These are phyloP conservation scores for Leccinum ochraceum DNA, from an alignment of 768 basidiomycete species.

Conservation along the genomic window DNA sequence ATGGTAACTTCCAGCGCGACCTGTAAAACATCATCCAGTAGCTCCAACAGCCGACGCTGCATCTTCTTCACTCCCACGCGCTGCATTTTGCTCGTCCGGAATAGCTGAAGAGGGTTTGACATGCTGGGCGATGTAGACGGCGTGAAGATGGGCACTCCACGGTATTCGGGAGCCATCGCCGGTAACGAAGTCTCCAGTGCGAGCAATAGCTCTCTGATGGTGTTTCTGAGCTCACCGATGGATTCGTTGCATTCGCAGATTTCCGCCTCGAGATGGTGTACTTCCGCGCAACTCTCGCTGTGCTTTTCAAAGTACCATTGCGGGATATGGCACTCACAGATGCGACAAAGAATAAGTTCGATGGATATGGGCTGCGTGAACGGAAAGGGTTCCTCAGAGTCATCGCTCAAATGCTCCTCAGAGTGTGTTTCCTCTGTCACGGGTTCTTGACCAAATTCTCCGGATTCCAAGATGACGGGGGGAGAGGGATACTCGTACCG, in stretches of 20 bases:
- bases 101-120: slow-evolving; percentile 74
- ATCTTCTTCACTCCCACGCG: slow-evolving; percentile 78
- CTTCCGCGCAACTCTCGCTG: slow-evolving; percentile 97
- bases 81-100: slow-evolving; percentile 77
- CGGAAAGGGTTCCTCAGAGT: slow-evolving; percentile 70
- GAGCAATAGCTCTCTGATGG: slow-evolving; percentile 75
- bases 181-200: slow-evolving; percentile 76
- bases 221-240: slow-evolving; percentile 81
- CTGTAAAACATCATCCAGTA: slow-evolving; percentile 83
- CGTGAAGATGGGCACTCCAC: slow-evolving; percentile 81
- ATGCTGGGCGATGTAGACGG: slow-evolving; percentile 72
- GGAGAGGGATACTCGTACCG: slow-evolving; percentile 68
- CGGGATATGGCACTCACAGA: slow-evolving; percentile 95
- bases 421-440: slow-evolving; percentile 38
- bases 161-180: slow-evolving; percentile 73
- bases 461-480: slow-evolving; percentile 55
- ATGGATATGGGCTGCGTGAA: slow-evolving; percentile 76
- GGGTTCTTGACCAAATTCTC: slow-evolving; percentile 42
- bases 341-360: slow-evolving; percentile 89
- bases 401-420: slow-evolving; percentile 39
- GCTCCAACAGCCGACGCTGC: slow-evolving; percentile 78
- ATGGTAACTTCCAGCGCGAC: slow-evolving; percentile 80
- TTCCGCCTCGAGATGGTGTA: slow-evolving; percentile 94
- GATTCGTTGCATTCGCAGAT: slow-evolving; percentile 93
- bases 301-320: slow-evolving; percentile 99